Evolutionary conservation across 805 yeast species (phyloP).

Genomic region (Zygoascus bituminiphila): DNA sequence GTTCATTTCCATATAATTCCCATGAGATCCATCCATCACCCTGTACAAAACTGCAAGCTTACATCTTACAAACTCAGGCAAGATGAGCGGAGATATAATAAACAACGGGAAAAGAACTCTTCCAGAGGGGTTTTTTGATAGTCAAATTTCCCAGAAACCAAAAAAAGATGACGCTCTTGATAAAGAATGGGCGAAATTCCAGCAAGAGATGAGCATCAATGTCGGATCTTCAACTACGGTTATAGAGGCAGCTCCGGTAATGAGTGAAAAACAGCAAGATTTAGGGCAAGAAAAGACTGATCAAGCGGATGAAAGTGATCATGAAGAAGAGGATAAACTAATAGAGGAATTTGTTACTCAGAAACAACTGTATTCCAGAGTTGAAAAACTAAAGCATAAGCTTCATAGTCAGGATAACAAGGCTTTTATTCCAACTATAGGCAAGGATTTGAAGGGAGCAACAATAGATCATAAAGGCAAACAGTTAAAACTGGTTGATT

Average conservation of each 20-base stretch:
- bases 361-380: conserved; percentile 7
- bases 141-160: background rate
- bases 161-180: conserved; percentile 3
- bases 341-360: conserved; percentile 11
- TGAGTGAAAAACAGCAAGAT: background rate
- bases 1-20: background rate
- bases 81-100: background rate
- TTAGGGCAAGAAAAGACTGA: background rate
- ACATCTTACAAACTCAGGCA: background rate
- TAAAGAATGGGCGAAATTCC: conserved; percentile 13
- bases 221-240: background rate
- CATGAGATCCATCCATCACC: too few species aligned
- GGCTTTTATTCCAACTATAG: too few species aligned
- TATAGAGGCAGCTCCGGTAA: conserved; percentile 9
- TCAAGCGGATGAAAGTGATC: conserved; percentile 3
- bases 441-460: too few species aligned
- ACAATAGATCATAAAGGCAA: too few species aligned
- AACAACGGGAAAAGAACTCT: background rate
- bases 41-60: too few species aligned
- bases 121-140: conserved; percentile 5
- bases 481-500: background rate
- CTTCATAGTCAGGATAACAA: background rate
- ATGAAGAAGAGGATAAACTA: conserved; percentile 6
- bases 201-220: conserved; percentile 5
- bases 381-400: conserved; percentile 7